Evolutionary conservation across 805 yeast species (phyloP).

Genomic region (Yamadazyma olivae): DNA sequence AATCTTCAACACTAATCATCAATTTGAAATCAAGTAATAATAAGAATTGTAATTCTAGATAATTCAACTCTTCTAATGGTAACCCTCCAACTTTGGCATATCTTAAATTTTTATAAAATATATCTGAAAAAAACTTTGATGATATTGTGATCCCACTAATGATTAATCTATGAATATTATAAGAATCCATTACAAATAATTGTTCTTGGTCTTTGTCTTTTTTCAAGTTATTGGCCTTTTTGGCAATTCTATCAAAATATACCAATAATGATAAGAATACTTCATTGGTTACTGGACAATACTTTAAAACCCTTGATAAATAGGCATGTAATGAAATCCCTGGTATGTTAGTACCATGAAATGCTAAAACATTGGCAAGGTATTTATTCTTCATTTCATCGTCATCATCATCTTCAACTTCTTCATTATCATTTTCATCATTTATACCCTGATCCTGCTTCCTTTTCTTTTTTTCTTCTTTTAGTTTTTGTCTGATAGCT

Average conservation of each 20-base stretch:
- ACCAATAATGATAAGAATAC: conserved; percentile 87
- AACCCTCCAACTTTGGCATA: conserved; percentile 96
- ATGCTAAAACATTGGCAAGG: conserved; percentile 74
- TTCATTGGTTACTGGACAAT: conserved; percentile 98
- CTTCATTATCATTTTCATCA: conserved; percentile 10
- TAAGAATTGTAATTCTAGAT: conserved; percentile 85
- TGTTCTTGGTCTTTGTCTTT: conserved; percentile 40
- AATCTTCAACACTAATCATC: conserved; percentile 84
- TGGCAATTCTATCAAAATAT: conserved; percentile 91
- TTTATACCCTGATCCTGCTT: conserved; percentile 8
- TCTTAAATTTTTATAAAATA: conserved; percentile 89
- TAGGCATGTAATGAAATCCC: conserved; percentile 92
- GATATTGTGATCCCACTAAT: conserved; percentile 95
- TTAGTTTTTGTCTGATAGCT: conserved; percentile 34
- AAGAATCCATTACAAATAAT: conserved; percentile 91
- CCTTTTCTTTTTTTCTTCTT: conserved; percentile 26
- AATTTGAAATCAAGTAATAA: conserved; percentile 80
- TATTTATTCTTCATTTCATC: conserved; percentile 49
- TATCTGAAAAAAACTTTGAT: conserved; percentile 90
- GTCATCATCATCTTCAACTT: conserved; percentile 24
- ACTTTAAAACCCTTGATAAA: conserved; percentile 83
- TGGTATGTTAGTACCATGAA: conserved; percentile 94
- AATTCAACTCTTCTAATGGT: conserved; percentile 89
- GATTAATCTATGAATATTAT: conserved; percentile 89
- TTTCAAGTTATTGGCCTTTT: conserved; percentile 60